These are phyloP conservation scores for Allantophomopsis cytisporea DNA, from an alignment of 2,329 filamentous ascomycete genomes.

Conservation along the genomic window DNA sequence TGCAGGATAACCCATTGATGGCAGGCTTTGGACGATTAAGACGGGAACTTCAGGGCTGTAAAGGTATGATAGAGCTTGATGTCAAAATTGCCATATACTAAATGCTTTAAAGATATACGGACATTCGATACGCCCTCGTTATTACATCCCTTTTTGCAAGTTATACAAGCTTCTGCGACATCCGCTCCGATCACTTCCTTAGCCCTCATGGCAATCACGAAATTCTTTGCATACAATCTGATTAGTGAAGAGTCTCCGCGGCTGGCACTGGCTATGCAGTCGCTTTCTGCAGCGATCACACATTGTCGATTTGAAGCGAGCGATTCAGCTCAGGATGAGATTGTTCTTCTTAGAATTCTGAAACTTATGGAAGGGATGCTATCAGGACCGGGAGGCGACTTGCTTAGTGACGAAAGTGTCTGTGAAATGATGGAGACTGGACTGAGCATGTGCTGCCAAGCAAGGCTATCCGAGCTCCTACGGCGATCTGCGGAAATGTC, in stretches of 20 bases:
- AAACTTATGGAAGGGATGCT: slow-evolving; percentile 99
- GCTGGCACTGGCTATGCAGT: slow-evolving; percentile 84
- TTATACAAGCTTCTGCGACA: slow-evolving; percentile 91
- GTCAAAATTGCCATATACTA: slow-evolving; percentile 8
- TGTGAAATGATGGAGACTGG: slow-evolving; percentile 99
- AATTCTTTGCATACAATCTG: slow-evolving; percentile 92
- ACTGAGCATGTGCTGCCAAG: slow-evolving; percentile 91
- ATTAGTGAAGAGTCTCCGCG: slow-evolving; percentile 75
- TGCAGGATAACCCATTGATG: slow-evolving; percentile 95
- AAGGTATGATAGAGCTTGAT: slow-evolving; percentile 37
- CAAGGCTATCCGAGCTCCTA: slow-evolving; percentile 79
- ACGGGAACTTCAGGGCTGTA: slow-evolving; percentile 75
- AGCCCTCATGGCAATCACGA: slow-evolving; percentile 83
- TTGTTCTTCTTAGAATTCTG: slow-evolving; percentile 85
- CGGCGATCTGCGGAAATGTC: slow-evolving; percentile 86
- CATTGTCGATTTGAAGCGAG: slow-evolving; percentile 97
- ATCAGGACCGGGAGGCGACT: slow-evolving; percentile 78
- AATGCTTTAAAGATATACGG: slow-evolving; percentile 53
- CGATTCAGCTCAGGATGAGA: slow-evolving; percentile 87
- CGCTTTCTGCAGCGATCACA: slow-evolving; percentile 85
- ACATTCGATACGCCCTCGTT: slow-evolving; percentile 81
- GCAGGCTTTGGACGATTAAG: slow-evolving; percentile 84
- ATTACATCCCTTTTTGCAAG: slow-evolving; percentile 87
- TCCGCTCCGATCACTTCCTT: slow-evolving; percentile 94
- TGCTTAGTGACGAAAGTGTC: slow-evolving; percentile 94